Base-by-base conservation (phyloP, 805 yeast species). In the Saturnispora sanitii region DNA sequence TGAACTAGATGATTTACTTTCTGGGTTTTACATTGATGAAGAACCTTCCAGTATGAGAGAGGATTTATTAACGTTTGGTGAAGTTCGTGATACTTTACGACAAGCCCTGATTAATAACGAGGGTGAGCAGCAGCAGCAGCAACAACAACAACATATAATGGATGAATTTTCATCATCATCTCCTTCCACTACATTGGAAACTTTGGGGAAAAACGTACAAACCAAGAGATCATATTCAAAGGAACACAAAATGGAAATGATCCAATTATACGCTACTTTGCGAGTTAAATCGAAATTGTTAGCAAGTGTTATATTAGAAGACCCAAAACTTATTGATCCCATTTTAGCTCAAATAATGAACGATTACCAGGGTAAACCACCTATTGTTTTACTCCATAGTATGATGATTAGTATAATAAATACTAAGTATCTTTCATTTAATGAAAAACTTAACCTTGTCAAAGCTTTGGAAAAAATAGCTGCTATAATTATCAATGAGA, bases 331-430 rank as follows among this genome's bases (percentile, higher is more conserved):
- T 19, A 37, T 47, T 9, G 45, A 45, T 35, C 39, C 35, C 4
- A 25, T 55, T 20, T 35, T 53, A 0, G 17, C 41, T 3, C 44
- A 48, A 32, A 42, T 47, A 19, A 50, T 46, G 42, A 21, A 16
- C 4, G 56, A 55, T 36, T 58, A 54, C 39, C 36, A 44, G 3
- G 41, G 44, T 9, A 49, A 50, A 20, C 43, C 56, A 12, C 62
- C 62, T 19, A 20, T 49, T 3, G 22, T 39, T 2, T 35, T 57
- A 25, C 37, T 56, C 3, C 59, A 57, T 31, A 52, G 55, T n/a
- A 39, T 47, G 9, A 48, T 54, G 49, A 38, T 56, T 18, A 57
- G 57, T 12, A 20, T 54, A 3, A 40, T 56, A 16, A 26, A 37
- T 11, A 26, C 21, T 9, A 29, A 38, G 1, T 12, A 35, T 7